Evolutionary conservation across 768 basidiomycete genomes (phyloP).

Genomic region (Hericium erinaceus): DNA sequence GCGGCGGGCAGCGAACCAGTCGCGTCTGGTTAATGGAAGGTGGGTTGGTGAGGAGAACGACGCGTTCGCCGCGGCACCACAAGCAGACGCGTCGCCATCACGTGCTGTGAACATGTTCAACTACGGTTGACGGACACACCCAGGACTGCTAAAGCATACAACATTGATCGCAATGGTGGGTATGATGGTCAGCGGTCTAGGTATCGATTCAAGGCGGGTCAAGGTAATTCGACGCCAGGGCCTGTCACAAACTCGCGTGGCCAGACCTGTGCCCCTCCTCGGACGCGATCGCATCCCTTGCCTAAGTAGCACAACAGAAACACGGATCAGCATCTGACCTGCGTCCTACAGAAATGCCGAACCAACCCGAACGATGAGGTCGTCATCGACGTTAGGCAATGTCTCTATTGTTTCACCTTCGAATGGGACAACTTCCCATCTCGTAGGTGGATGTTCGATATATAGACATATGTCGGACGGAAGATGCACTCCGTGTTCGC

Average conservation of each 20-base stretch:
- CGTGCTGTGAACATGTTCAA: not conserved
- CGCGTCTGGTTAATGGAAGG: not conserved
- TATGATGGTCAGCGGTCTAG: too few species aligned
- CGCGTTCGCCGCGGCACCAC: not conserved
- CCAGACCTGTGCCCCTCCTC: conserved; percentile 8
- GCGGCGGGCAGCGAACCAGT: conserved; percentile 2
- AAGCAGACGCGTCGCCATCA: not conserved
- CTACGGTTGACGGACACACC: not conserved
- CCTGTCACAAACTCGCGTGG: conserved; percentile 9
- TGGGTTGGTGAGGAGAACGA: not conserved
- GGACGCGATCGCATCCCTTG: conserved; percentile 18
- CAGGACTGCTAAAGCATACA: too few species aligned
- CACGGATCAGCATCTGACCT: not conserved
- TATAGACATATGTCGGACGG: conserved; percentile 76
- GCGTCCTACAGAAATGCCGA: not conserved
- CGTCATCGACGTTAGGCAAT: conserved; percentile 52
- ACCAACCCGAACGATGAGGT: conserved; percentile 47
- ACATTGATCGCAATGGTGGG: too few species aligned
- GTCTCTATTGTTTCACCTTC: conserved; percentile 45
- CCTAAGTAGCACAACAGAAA: conserved; percentile 16
- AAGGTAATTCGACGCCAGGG: not conserved
- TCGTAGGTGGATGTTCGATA: conserved; percentile 65
- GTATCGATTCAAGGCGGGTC: not conserved
- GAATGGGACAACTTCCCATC: conserved; percentile 57
- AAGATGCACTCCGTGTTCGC: conserved; percentile 61